Conservation (phyloP, 164 flowering plant species). For the Magnolia kwangsiensis region DNA sequence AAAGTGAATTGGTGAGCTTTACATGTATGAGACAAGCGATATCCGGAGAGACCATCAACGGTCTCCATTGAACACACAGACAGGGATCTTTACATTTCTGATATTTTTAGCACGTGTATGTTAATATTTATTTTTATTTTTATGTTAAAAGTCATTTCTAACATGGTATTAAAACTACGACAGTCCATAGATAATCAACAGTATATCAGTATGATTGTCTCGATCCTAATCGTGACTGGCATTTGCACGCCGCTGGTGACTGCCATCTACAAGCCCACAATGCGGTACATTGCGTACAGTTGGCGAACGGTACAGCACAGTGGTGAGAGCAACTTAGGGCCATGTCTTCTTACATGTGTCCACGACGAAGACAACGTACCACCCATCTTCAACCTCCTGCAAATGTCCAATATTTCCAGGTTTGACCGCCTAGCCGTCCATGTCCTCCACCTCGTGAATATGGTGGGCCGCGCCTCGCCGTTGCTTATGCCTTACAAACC, state of each 20-base stretch:
- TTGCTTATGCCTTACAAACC: background rate
- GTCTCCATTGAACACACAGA: no score
- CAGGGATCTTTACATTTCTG: no score
- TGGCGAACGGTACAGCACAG: background rate
- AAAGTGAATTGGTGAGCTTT: no score
- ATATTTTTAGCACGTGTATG: no score
- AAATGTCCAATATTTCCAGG: conserved; percentile 13
- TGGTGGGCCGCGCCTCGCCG: conserved; percentile 16
- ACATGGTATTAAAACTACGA: background rate
- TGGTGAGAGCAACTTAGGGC: background rate
- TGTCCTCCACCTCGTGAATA: conserved; percentile 15
- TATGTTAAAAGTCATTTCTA: no score
- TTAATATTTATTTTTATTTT: no score
- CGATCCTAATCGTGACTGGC: background rate
- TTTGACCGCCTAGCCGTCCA: background rate
- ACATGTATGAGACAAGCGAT: no score
- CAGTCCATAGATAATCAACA: background rate
- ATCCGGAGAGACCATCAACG: no score
- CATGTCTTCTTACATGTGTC: conserved; percentile 11
- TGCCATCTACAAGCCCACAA: background rate
- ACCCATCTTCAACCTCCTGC: conserved; percentile 12
- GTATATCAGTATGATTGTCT: background rate
- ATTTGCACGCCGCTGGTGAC: background rate
- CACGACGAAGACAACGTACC: conserved; percentile 15
- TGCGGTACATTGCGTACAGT: background rate